phyloP scores from a whole-genome alignment of 108 stramenopile genomes.

The Pseudonitzschia multiseries region DNA sequence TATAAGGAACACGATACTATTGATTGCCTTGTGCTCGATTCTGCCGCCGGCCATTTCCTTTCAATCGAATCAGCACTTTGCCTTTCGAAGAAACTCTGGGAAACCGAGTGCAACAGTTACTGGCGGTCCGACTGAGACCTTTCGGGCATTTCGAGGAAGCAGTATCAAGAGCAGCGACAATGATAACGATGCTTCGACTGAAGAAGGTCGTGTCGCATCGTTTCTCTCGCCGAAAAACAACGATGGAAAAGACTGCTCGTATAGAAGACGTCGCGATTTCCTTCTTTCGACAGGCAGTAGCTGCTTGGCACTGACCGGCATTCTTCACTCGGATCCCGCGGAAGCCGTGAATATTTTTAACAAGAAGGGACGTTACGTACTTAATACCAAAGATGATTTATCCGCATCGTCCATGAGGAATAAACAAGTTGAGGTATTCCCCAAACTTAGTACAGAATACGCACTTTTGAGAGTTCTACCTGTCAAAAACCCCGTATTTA shows the following conservation, averaged over 20 bases:
- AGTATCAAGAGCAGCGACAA: not conserved
- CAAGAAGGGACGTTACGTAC: slow-evolving; percentile 21
- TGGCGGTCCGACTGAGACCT: not conserved
- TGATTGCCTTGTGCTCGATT: not conserved
- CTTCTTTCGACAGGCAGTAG: slow-evolving; percentile 10
- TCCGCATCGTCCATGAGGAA: slow-evolving; percentile 23
- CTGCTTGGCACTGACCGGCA: not conserved
- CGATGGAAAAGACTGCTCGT: not conserved
- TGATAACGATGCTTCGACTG: not conserved
- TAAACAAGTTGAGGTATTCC: slow-evolving; percentile 28
- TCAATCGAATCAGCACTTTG: slow-evolving; percentile 2
- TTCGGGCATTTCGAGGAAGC: not conserved
- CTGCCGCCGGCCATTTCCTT: not conserved
- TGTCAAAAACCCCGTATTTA: slow-evolving; percentile 70
- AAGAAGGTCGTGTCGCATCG: not conserved
- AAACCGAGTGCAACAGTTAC: not conserved
- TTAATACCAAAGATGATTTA: slow-evolving; percentile 20
- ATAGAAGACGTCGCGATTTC: slow-evolving; percentile 18
- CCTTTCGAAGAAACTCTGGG: not conserved
- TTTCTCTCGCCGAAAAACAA: not conserved
- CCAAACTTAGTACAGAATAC: slow-evolving; percentile 43
- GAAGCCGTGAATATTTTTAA: not conserved
- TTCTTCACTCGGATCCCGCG: slow-evolving; percentile 2
- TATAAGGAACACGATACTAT: not conserved
- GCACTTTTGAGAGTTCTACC: slow-evolving; percentile 69